phyloP scores from a whole-genome alignment of 768 basidiomycete genomes.

The Clitopilus hobsonii region DNA sequence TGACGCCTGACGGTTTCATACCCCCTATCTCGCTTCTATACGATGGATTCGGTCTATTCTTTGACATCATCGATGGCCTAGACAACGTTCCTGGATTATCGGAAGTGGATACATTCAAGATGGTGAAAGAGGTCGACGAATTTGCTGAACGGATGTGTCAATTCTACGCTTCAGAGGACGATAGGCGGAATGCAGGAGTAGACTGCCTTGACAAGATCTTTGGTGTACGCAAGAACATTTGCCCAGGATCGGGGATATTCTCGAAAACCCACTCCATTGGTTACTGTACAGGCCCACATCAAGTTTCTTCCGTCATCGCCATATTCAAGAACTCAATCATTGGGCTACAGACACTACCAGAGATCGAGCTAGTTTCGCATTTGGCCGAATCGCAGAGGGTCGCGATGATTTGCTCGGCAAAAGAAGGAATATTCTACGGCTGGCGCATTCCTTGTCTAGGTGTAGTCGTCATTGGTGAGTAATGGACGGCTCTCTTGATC shows the following conservation, averaged over 20 bases:
- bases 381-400: slow-evolving; percentile 3
- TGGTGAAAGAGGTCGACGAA: slow-evolving; percentile 4
- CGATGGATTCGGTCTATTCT: slow-evolving; percentile 15
- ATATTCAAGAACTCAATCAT: slow-evolving; percentile 11
- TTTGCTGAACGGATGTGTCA: slow-evolving; percentile 12
- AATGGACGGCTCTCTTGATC: background rate
- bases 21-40: slow-evolving; percentile 9
- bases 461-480: slow-evolving; percentile 15
- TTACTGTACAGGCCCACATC: background rate
- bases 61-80: slow-evolving; percentile 11
- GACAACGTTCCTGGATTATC: slow-evolving; percentile 1
- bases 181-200: slow-evolving; percentile 4
- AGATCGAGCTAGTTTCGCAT: slow-evolving; percentile 5
- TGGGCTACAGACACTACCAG: slow-evolving; percentile 4
- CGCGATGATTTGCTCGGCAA: background rate
- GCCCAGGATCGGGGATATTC: too few species aligned
- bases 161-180: slow-evolving; percentile 11
- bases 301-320: background rate
- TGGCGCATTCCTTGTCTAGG: slow-evolving; percentile 14
- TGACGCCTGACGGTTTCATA: slow-evolving; percentile 8
- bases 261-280: too few species aligned
- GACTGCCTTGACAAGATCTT: slow-evolving; percentile 4
- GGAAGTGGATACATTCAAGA: slow-evolving; percentile 5
- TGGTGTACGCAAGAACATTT: background rate
- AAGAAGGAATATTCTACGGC: slow-evolving; percentile 2